These are phyloP conservation scores for Mentha longifolia DNA, from an alignment of 257 asterid species.

Conservation along the genomic window DNA sequence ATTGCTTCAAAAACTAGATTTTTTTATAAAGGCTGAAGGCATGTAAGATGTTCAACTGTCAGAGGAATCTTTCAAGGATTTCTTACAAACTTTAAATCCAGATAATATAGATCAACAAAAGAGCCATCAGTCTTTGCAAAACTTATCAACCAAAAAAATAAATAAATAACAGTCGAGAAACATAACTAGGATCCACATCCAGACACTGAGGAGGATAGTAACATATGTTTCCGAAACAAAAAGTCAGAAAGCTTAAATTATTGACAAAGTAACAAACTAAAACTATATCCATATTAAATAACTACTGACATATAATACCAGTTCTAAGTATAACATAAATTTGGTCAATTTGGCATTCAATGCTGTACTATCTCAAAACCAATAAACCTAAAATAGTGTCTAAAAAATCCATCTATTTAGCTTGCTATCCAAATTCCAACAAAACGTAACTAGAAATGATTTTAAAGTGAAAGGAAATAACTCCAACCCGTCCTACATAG, in stretches of 20 bases:
- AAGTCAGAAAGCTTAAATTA: neutral
- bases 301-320: neutral
- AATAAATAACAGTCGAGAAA: neutral
- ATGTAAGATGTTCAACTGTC: neutral
- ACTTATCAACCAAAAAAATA: neutral
- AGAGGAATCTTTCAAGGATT: neutral
- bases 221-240: neutral
- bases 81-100: neutral
- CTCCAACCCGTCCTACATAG: neutral
- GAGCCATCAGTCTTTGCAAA: constrained; percentile 14
- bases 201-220: neutral
- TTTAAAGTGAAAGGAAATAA: neutral
- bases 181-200: neutral
- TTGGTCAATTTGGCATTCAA: neutral
- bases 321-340: neutral
- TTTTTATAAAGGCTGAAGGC: neutral
- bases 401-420: neutral
- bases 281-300: constrained; percentile 12
- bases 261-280: neutral
- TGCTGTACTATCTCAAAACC: neutral
- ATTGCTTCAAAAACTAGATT: neutral
- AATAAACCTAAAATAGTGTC: neutral
- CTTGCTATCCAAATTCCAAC: neutral
- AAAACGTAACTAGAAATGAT: constrained; percentile 1
- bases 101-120: neutral